Percentiles rank a stretch among this genome's conserved stretches.
Conservation (phyloP, 192 early-diverging fungal species). For the Phycomyces blakesleeanus region DNA sequence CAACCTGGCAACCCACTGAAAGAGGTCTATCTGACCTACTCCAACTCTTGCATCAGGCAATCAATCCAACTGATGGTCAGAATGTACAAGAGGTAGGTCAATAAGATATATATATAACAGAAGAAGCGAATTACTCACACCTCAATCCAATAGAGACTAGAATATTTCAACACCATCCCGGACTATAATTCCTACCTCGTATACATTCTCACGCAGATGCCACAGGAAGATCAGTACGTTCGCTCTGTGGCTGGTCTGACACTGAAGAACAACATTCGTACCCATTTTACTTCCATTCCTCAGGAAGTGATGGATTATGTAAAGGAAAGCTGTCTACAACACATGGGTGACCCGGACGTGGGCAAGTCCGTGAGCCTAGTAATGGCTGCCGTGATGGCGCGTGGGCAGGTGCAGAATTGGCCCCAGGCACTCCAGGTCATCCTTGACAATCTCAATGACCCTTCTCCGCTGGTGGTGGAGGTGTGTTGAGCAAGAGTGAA, state of each 20-base stretch:
- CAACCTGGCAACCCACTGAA: slow-evolving; percentile 73
- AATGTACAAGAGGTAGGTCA: slow-evolving; percentile 70
- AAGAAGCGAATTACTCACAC: neutral
- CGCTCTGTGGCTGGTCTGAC: slow-evolving; percentile 87
- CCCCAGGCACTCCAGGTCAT: slow-evolving; percentile 79
- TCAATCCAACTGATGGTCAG: slow-evolving; percentile 60
- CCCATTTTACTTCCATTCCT: slow-evolving; percentile 53
- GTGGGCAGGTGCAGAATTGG: slow-evolving; percentile 71
- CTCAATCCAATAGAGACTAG: slow-evolving; percentile 67
- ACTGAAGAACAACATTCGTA: slow-evolving; percentile 78
- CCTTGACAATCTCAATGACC: slow-evolving; percentile 72
- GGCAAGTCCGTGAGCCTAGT: slow-evolving; percentile 83
- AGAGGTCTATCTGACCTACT: slow-evolving; percentile 74
- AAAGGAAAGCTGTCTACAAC: slow-evolving; percentile 31
- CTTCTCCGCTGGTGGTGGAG: slow-evolving; percentile 71
- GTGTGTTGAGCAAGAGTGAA: slow-evolving; percentile 40
- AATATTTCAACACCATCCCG: slow-evolving; percentile 76
- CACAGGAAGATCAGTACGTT: slow-evolving; percentile 63
- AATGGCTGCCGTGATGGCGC: slow-evolving; percentile 80
- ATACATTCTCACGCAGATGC: slow-evolving; percentile 77
- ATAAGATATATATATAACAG: neutral
- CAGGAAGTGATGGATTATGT: slow-evolving; percentile 44
- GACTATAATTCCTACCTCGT: slow-evolving; percentile 93
- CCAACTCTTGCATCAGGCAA: slow-evolving; percentile 71
- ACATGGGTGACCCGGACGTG: slow-evolving; percentile 71